Base-by-base conservation (phyloP, 805 yeast genomes). In the Wickerhamiella qilinensis region DNA sequence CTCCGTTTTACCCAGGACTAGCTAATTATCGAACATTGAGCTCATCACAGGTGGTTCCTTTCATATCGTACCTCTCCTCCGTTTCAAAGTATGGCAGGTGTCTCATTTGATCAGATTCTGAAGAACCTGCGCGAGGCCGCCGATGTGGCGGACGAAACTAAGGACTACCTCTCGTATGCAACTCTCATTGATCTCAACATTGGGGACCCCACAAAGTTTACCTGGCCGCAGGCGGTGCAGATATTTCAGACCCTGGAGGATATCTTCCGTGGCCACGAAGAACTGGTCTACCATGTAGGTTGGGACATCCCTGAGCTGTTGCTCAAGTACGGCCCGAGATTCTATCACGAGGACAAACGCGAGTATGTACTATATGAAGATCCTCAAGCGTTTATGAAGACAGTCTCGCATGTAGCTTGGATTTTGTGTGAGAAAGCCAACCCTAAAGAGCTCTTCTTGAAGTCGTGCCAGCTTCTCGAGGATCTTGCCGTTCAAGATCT, bases 221-320 rank as follows among this genome's bases (percentile, higher is more conserved):
- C 65, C 9, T 56, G 58, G 31, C 68, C 60, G 0, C 82, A 81
- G 38, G 68, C 71, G 39, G 36, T 38, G 7, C 36, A 34, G 20
- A 40, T 46, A 14, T 38, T 51, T 12, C 28, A 35, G 14, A 52
- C 81, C n/a, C 55, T 84, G 35, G 57, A 52, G 0, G 57, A 61
- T 3, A 46, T 85, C 12, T 46, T 57, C 9, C 60, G 58, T 0
- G 44, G 42, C 33, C 24, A 48, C 40, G 14, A 18, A 19, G 25
- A 29, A 24, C 56, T 83, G 22, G 62, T 75, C 0, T 64, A 68
- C 33, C 79, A 77, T 46, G 73, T 85, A 43, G 94, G 93, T 2
- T 86, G 96, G 96, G 96, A 86, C 55, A 53, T 86, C n/a, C 94
- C 94, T 1, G 68, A 67, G 24, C 57, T 81, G 37, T 46, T 86